These are phyloP conservation scores for Aspergillus pseudoterreus DNA, from an alignment of 2,329 filamentous ascomycete species.

Conservation along the genomic window DNA sequence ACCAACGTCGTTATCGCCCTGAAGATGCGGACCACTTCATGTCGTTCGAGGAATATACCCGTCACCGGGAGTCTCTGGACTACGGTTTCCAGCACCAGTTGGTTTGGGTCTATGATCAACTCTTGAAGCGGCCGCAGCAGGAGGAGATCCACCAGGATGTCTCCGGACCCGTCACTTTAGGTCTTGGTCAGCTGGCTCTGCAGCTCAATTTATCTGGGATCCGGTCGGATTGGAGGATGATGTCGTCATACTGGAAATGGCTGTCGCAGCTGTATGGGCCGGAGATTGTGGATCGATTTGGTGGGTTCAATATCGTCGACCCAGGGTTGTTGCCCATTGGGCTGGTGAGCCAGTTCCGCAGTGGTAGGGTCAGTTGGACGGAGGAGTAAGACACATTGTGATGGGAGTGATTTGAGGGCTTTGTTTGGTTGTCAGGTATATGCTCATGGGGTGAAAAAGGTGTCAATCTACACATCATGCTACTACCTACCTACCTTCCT, in stretches of 20 bases:
- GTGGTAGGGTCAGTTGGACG: slow-evolving; percentile 7
- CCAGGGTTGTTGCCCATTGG: slow-evolving; percentile 12
- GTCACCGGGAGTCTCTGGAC: slow-evolving; percentile 6
- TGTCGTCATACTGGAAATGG: slow-evolving; percentile 12
- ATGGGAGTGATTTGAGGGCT: no score
- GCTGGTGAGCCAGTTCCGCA: slow-evolving; percentile 12
- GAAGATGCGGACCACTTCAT: slow-evolving; percentile 6
- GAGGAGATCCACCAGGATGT: slow-evolving; percentile 3
- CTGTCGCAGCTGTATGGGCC: slow-evolving; percentile 10
- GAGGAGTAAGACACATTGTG: not conserved
- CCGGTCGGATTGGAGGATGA: not conserved
- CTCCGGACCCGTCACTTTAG: not conserved
- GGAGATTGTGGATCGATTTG: slow-evolving; percentile 10
- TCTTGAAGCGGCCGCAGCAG: slow-evolving; percentile 5
- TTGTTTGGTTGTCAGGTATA: no score
- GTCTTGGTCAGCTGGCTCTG: not conserved
- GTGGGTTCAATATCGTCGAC: slow-evolving; percentile 12
- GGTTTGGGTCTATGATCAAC: slow-evolving; percentile 4
- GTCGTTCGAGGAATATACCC: slow-evolving; percentile 10
- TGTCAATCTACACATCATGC: no score
- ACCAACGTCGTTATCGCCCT: not conserved
- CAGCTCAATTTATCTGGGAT: slow-evolving; percentile 5
- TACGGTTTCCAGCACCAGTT: slow-evolving; percentile 6
- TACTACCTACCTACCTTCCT: no score
- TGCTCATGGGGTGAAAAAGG: no score